Evolutionary conservation across 73 alveolate species (phyloP).

Genomic region (Tetrahymena thermophila): DNA sequence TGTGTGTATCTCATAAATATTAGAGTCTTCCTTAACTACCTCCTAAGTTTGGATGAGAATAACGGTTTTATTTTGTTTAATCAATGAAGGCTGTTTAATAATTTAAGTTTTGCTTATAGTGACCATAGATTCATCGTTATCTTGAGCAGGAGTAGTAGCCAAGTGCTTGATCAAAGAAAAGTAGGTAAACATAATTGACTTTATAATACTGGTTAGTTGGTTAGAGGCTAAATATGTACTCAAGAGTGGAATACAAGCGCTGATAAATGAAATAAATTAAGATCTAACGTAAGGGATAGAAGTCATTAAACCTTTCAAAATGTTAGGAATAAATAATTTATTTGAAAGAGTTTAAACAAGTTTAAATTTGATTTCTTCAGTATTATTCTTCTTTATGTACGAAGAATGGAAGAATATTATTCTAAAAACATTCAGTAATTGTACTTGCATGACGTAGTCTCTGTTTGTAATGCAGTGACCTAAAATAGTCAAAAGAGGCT

Average conservation of each 20-base stretch:
- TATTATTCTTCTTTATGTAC: constrained; percentile 3
- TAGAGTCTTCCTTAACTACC: constrained; percentile 26
- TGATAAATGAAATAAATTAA: constrained; percentile 22
- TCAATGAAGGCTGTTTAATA: constrained; percentile 11
- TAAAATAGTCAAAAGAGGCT: constrained; percentile 18
- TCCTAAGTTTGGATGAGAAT: neutral
- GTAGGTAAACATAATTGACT: constrained; percentile 14
- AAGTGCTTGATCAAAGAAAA: constrained; percentile 18
- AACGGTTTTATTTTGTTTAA: neutral
- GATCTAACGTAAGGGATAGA: constrained; percentile 34
- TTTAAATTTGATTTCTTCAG: constrained; percentile 10
- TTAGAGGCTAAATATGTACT: constrained; percentile 13
- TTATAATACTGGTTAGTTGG: constrained; percentile 12
- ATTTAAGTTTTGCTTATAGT: constrained; percentile 5
- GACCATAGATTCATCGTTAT: neutral
- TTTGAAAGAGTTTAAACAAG: constrained; percentile 24
- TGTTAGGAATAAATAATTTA: constrained; percentile 27
- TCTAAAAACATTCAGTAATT: constrained; percentile 25
- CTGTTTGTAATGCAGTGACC: constrained; percentile 33
- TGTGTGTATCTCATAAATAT: constrained; percentile 31
- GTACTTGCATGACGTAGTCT: constrained; percentile 34
- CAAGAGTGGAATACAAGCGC: constrained; percentile 39
- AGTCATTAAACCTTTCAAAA: constrained; percentile 33
- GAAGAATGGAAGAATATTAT: constrained; percentile 30
- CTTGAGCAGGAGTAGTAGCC: constrained; percentile 16